Evolutionary conservation across 768 basidiomycete genomes (phyloP), one percentile per base, ranked within the genome.

Genomic region (Tubosaeta sp.): DNA sequence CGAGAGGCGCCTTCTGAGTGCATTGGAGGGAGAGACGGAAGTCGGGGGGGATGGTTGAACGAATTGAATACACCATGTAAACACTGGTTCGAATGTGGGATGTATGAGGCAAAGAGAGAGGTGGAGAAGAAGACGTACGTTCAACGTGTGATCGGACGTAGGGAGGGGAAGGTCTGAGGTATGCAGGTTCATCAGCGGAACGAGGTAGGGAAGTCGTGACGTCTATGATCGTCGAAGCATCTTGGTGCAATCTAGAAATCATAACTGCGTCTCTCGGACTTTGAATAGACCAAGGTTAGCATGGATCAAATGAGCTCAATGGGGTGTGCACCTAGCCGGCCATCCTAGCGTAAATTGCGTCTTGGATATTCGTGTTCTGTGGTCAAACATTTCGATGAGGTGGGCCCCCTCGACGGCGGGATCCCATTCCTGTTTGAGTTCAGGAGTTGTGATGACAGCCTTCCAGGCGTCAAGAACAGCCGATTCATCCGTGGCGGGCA

Each of bases 161-260:
- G 16, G 94, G 95, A 26, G 94, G 95, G 16, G 91, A 86, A 0
- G 94, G 91, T 56, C 94, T 80, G 46, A 97, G 75, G 71, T 94
- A 97, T 16, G 87, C 83, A 7, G 94, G 94, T 65, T 95, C 94
- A 58, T 95, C 91, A 32, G 79, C 71, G 38, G 93, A 94, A 43
- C 93, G 85, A 54, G 95, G 94, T 22, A 97, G 76, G n/a, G 93
- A 95, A 8, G 93, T 95, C 3, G 94, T 85, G 53, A 97, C 84
- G 69, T 94, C 88, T 71, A 97, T 84, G 48, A 95, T 75, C 14
- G 91, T 92, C 4, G 84, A 79, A 27, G 85, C 67, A 66, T 97
- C 91, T 57, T 84, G 79, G 62, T 89, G 85, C 34, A 90, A 83
- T 54, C 90, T 83, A 42, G 92, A 90, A 60, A 99, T 95, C 14